Evolutionary conservation across 2,329 filamentous ascomycete genomes (phyloP).

Genomic region (Epichloe sylvatica): DNA sequence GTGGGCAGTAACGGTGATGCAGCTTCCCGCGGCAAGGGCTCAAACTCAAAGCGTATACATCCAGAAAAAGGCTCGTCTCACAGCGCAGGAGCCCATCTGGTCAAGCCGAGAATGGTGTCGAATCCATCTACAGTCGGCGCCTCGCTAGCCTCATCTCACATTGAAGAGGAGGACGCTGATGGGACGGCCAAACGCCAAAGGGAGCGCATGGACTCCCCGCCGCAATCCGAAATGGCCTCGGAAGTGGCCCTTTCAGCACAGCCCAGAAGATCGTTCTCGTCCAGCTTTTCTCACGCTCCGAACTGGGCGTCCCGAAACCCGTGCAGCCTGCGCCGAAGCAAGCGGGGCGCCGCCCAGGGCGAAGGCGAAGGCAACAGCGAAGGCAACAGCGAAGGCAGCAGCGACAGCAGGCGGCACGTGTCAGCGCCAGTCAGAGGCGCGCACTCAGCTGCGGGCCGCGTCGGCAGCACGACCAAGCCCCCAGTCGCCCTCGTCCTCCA

Average conservation of each 20-base stretch:
- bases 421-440: slow-evolving; percentile 34
- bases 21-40: slow-evolving; percentile 12
- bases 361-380: slow-evolving; percentile 13
- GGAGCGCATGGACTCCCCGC: slow-evolving; percentile 10
- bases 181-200: slow-evolving; percentile 6
- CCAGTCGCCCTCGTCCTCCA: slow-evolving; percentile 7
- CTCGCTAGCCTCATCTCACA: slow-evolving; percentile 12
- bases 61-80: slow-evolving; percentile 11
- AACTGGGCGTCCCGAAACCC: slow-evolving; percentile 41
- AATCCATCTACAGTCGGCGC: slow-evolving; percentile 10
- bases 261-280: slow-evolving; percentile 41
- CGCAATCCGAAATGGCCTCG: slow-evolving; percentile 14
- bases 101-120: slow-evolving; percentile 25
- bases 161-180: slow-evolving; percentile 10
- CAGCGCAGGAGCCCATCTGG: slow-evolving; percentile 17
- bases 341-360: slow-evolving; percentile 31
- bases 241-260: slow-evolving; percentile 27
- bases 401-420: slow-evolving; percentile 39
- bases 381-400: slow-evolving; percentile 27
- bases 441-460: slow-evolving; percentile 16
- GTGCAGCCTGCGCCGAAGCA: slow-evolving; percentile 42
- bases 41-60: slow-evolving; percentile 16
- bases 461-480: slow-evolving; percentile 1
- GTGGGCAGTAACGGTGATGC: slow-evolving; percentile 12
- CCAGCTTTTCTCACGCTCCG: slow-evolving; percentile 43